These are phyloP conservation scores for Meira nashicola DNA, from an alignment of 1,284 basidiomycete species.

Conservation along the genomic window DNA sequence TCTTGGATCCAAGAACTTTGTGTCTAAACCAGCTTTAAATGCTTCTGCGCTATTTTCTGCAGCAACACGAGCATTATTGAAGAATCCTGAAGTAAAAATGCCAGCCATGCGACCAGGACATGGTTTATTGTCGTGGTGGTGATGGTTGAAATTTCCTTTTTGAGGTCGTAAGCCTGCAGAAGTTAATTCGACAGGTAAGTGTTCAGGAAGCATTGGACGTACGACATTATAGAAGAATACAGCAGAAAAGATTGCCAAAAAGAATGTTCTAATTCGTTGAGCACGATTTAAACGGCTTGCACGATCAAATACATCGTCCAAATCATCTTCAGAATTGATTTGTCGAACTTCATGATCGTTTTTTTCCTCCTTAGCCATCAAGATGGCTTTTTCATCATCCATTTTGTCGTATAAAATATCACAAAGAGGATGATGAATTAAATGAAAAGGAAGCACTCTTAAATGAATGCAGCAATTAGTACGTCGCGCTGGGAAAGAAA, in stretches of 20 bases:
- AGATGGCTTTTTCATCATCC: too few relatives aligned
- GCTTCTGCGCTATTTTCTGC: not conserved
- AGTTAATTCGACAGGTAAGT: slow-evolving; percentile 1
- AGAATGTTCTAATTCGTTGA: not conserved
- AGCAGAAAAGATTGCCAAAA: not conserved
- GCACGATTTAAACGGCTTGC: slow-evolving; percentile 1
- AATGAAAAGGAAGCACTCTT: too few relatives aligned
- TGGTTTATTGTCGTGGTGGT: not conserved
- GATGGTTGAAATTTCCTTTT: not conserved
- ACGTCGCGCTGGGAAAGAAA: too few relatives aligned
- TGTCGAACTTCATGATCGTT: too few relatives aligned
- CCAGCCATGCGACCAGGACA: not conserved
- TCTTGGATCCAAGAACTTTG: not conserved
- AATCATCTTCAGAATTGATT: not conserved
- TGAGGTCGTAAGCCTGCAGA: not conserved
- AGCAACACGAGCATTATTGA: not conserved
- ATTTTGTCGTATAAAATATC: too few relatives aligned
- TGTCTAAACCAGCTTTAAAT: not conserved
- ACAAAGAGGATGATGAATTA: too few relatives aligned
- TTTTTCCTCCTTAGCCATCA: too few relatives aligned
- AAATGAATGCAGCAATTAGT: too few relatives aligned
- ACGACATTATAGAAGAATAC: slow-evolving; percentile 5
- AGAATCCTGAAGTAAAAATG: not conserved
- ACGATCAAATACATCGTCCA: not conserved
- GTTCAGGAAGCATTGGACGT: not conserved